Conservation (phyloP, 805 yeast species). For the Hemisphaericaspora nanyangensis region DNA sequence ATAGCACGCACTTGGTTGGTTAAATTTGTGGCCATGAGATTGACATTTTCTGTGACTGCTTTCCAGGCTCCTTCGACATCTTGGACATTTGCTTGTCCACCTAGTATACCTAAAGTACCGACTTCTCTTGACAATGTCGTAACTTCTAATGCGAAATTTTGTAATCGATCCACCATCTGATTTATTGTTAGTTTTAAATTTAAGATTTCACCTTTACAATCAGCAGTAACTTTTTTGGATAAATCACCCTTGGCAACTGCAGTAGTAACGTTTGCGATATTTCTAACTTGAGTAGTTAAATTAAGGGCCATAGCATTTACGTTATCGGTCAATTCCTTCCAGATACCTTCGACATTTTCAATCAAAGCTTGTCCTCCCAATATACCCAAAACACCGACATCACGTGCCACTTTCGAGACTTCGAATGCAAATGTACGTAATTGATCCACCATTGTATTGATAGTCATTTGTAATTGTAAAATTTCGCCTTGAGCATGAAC, state of each 20-base stretch:
- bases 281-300: slow-evolving; percentile 82
- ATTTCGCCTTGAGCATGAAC: slow-evolving; percentile 93
- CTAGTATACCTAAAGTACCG: slow-evolving; percentile 45
- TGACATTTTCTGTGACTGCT: slow-evolving; percentile 46
- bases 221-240: slow-evolving; percentile 80
- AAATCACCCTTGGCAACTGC: slow-evolving; percentile 84
- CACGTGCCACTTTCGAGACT: slow-evolving; percentile 82
- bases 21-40: slow-evolving; percentile 46
- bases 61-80: slow-evolving; percentile 52
- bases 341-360: slow-evolving; percentile 76
- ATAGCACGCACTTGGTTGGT: slow-evolving; percentile 81
- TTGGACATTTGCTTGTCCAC: slow-evolving; percentile 50
- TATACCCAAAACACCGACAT: slow-evolving; percentile 86
- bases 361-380: slow-evolving; percentile 86
- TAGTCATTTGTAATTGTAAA: slow-evolving; percentile 77
- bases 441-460: slow-evolving; percentile 86
- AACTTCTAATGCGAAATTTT: slow-evolving; percentile 44
- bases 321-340: slow-evolving; percentile 84
- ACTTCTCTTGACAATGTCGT: slow-evolving; percentile 46
- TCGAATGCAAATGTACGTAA: slow-evolving; percentile 79
- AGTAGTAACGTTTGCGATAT: slow-evolving; percentile 82
- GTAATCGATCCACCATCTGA: slow-evolving; percentile 50
- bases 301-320: slow-evolving; percentile 89
- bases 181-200: slow-evolving; percentile 45
- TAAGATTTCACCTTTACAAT: slow-evolving; percentile 63